These are phyloP conservation scores for Meyerozyma sp. DNA, from an alignment of 1,139 yeast species.

Conservation along the genomic window DNA sequence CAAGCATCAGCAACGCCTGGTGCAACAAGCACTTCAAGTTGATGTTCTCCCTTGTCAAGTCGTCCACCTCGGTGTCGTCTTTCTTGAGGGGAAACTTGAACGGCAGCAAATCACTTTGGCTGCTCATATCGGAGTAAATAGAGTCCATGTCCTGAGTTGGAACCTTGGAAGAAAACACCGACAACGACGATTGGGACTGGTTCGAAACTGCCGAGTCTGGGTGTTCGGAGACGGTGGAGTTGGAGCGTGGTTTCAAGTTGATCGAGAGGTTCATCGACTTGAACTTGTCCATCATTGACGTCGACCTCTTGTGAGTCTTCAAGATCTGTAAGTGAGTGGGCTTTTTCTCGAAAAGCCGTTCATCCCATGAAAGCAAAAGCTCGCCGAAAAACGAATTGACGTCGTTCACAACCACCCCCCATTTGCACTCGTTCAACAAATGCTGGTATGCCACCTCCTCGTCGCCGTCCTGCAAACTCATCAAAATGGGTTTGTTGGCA, in stretches of 20 bases:
- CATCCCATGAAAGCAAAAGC: constrained; percentile 33
- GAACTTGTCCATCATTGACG: constrained; percentile 9
- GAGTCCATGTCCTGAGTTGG: neutral
- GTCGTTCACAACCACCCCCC: constrained; percentile 48
- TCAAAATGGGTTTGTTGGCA: constrained; percentile 47
- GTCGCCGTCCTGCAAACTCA: constrained; percentile 43
- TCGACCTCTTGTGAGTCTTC: constrained; percentile 6
- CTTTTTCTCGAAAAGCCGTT: constrained; percentile 17
- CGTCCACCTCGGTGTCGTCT: neutral
- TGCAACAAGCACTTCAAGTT: neutral
- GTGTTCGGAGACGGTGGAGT: constrained; percentile 2
- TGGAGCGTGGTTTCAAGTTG: constrained; percentile 3
- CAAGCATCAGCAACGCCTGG: constrained; percentile 1
- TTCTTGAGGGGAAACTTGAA: neutral
- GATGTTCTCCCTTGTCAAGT: neutral
- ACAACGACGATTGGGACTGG: constrained; percentile 5
- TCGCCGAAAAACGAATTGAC: constrained; percentile 41
- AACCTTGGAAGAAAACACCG: constrained; percentile 8
- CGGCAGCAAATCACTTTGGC: neutral
- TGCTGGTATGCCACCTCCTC: constrained; percentile 62
- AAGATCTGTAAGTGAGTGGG: neutral
- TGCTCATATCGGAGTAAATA: neutral
- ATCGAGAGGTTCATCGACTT: constrained; percentile 6
- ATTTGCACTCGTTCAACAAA: constrained; percentile 50
- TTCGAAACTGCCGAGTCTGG: constrained; percentile 3